Base-by-base conservation (phyloP, 2,329 filamentous ascomycete genomes). In the Cytospora piceicola region DNA sequence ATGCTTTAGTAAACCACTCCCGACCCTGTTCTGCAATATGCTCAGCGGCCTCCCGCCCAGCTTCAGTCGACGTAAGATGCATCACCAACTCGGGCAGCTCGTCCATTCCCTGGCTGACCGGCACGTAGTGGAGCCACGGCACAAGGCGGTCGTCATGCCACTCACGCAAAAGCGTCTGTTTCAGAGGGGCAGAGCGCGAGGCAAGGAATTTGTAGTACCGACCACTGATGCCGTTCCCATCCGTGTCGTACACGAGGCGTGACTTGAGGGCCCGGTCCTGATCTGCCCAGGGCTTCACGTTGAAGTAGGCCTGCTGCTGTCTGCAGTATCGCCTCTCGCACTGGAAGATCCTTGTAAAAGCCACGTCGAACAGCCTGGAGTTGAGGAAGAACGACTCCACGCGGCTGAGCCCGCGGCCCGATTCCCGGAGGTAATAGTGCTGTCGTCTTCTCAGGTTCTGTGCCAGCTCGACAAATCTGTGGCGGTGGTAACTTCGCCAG, bases 91-190 rank as follows among this genome's bases (percentile, higher is more conserved):
- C 85, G 0, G 83, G 82, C 3, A 87, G 69, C 72, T 87, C 84
- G 3, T 79, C 77, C 71, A 84, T 74, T 7, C 78, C 73, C 67
- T 80, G 74, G 56, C 81, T 84, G 0, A 87, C 76, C 0, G 85
- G 85, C 0, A 87, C 71, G 63, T 86, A 87, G 67, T 88, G 85
- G 4, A 83, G 75, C 85, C 85, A 87, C 0, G 85, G 83, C 12
- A 81, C 63, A 2, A 88, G 76, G 0, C 84, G 74, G 29, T 87
- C 83, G 66, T 87, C 83, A 64, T 87, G 85, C 85, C 85, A 88
- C 71, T 88, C 85, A 2, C 79, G 76, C 5, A 85, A 72, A 0
- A 86, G 69, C 0, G 83, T 84, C 67, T 82, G 78, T 69, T 87
- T 88, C 15, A 88, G 71, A 0, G 82, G 80, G 0, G 77, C 69